A percentile compares a stretch with the other conserved stretches of the same genome.
These are phyloP conservation scores for Phytopythium boreale DNA, from an alignment of 352 stramenopile species.

Conservation along the genomic window DNA sequence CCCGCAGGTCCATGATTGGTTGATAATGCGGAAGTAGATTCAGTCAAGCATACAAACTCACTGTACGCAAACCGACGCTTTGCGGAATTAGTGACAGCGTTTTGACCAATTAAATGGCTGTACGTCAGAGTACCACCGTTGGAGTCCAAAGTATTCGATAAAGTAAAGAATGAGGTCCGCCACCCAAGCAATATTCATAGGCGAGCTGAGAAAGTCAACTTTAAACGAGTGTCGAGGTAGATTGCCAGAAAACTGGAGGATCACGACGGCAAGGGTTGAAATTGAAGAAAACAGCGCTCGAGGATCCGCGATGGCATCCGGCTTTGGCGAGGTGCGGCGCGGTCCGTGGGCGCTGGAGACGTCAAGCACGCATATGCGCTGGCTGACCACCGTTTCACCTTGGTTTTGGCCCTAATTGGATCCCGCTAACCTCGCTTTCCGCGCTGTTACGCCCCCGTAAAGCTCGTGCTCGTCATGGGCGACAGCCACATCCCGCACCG, in stretches of 20 bases:
- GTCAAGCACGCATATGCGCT: no score
- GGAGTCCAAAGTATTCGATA: neutral
- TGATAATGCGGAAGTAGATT: neutral
- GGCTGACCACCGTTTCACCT: neutral
- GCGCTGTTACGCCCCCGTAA: conserved; percentile 5
- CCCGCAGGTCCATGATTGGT: neutral
- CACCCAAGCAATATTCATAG: neutral
- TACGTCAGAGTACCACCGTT: conserved; percentile 1
- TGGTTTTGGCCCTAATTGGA: neutral
- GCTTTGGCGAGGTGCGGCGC: conserved; percentile 52
- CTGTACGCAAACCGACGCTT: neutral
- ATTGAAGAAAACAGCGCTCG: neutral
- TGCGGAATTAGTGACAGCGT: neutral
- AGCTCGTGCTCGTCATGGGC: conserved; percentile 96
- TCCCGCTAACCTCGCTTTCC: neutral
- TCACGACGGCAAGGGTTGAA: conserved; percentile 13
- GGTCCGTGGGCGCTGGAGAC: neutral
- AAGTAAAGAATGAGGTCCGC: neutral
- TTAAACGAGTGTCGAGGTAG: neutral
- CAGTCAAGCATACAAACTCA: neutral
- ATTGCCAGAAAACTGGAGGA: neutral
- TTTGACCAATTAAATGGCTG: neutral
- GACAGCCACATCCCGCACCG: conserved; percentile 97
- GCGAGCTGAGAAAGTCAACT: neutral
- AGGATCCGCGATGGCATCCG: conserved; percentile 38